Evolutionary conservation across 2,329 filamentous ascomycete species (phyloP), one percentile per base, ranked within the genome.

Genomic region (Akanthomyces uredinophilus): DNA sequence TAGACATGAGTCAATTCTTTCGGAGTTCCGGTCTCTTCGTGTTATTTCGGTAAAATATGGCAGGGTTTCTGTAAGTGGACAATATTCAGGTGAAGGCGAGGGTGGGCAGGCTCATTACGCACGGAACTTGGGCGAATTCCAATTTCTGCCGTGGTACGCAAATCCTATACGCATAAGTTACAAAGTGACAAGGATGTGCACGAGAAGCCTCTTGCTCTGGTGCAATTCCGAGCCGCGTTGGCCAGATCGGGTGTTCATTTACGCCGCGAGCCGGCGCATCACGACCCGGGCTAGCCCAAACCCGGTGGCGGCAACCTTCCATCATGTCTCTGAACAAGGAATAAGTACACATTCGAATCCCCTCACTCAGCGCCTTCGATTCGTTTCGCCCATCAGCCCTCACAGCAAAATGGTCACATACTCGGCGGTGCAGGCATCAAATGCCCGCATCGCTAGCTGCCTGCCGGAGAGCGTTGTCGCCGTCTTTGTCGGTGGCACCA

Each of bases 401-500:
- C 10, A 27, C 24, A 29, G 2, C 3, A 49, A 39, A 29, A 55
- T 55, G 16, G 39, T 46, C 1, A 24, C 22, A 20, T 55, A 55
- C 10, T 55, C 53, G 7, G 22, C 39, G 27, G 24, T 55, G 6
- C 37, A 46, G 53, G 41, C 24, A 5, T 56, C 24, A n/a, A 56
- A 55, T 27, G 39, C 39, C 1, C 18, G 13, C 11, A 35, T 56
- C 29, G 20, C 53, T 7, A 22, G n/a, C 41, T 20, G n/a, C 1
- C 41, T 37, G 27, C 43, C 43, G 2, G 41, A 44, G 41, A 4
- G 5, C 10, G 66, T 79, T 4, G 76, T 80, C 4, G 79, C 77
- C 50, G 76, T 83, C 29, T 84, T 84, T 61, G 77, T 82, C 4
- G 81, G 83, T 39, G 83, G 78, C 32, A 86, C 82, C 4, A 77